Evolutionary conservation across 805 yeast genomes (phyloP).

Genomic region (Kurtzmaniella cleridarum): DNA sequence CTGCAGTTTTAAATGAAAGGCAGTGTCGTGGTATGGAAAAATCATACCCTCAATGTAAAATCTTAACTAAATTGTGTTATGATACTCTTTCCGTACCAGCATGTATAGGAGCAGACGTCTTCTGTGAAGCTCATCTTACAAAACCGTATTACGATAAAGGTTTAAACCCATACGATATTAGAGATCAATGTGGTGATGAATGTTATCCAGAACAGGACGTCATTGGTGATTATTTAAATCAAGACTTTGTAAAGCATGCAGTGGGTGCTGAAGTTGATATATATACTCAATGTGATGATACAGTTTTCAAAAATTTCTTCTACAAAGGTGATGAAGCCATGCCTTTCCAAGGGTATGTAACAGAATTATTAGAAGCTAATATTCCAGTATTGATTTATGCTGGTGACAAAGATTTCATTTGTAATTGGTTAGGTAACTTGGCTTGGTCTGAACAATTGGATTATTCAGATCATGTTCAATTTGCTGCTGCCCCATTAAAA

Average conservation of each 20-base stretch:
- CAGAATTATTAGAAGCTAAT: slow-evolving; percentile 33
- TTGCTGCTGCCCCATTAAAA: slow-evolving; percentile 17
- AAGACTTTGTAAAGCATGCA: slow-evolving; percentile 45
- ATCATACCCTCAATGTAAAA: slow-evolving; percentile 30
- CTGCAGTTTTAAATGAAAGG: slow-evolving; percentile 27
- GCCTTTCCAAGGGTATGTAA: slow-evolving; percentile 62
- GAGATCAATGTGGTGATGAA: slow-evolving; percentile 44
- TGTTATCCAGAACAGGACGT: slow-evolving; percentile 50
- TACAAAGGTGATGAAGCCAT: slow-evolving; percentile 63
- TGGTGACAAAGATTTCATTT: slow-evolving; percentile 42
- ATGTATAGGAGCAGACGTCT: slow-evolving; percentile 35
- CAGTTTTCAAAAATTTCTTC: slow-evolving; percentile 44
- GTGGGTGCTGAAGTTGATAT: slow-evolving; percentile 53
- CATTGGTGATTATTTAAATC: slow-evolving; percentile 50
- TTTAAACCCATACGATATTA: slow-evolving; percentile 60
- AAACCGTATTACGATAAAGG: slow-evolving; percentile 42
- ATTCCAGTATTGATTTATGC: slow-evolving; percentile 40
- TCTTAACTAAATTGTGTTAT: slow-evolving; percentile 27
- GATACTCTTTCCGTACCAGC: slow-evolving; percentile 24
- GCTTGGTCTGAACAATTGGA: slow-evolving; percentile 35
- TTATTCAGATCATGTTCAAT: slow-evolving; percentile 16
- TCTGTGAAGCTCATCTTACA: slow-evolving; percentile 23
- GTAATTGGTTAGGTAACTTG: slow-evolving; percentile 43
- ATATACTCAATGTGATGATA: slow-evolving; percentile 45
- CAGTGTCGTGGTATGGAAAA: slow-evolving; percentile 28